A percentile compares a stretch with the other conserved stretches of the same genome.
phyloP scores from a whole-genome alignment of 1,284 basidiomycete genomes.

The Cystobasidium sp. region DNA sequence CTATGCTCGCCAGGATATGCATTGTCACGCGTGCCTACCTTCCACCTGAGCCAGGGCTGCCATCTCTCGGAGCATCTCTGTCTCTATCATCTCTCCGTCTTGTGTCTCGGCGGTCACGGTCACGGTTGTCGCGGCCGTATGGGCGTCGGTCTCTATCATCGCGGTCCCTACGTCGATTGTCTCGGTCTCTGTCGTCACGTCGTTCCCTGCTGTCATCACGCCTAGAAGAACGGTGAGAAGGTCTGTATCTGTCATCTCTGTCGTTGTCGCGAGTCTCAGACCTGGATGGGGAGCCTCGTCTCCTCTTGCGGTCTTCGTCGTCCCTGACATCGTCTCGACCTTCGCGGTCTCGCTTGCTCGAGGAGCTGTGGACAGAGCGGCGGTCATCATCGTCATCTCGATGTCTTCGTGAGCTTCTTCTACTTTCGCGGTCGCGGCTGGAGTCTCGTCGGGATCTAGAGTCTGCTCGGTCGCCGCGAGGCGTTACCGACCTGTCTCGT shows the following conservation, averaged over 20 bases:
- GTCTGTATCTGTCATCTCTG: constrained; percentile 16
- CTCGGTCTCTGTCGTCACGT: constrained; percentile 48
- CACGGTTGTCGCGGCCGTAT: constrained; percentile 52
- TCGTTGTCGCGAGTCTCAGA: constrained; percentile 8
- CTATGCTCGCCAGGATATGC: background rate
- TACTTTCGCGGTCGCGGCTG: constrained; percentile 20
- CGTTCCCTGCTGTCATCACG: constrained; percentile 44
- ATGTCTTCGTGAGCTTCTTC: constrained; percentile 28
- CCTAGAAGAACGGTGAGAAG: constrained; percentile 34
- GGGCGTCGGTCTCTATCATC: constrained; percentile 57
- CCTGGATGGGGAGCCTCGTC: constrained; percentile 29
- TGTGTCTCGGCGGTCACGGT: constrained; percentile 48
- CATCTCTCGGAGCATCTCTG: constrained; percentile 3
- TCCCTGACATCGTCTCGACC: constrained; percentile 9
- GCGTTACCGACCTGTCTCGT: constrained; percentile 39
- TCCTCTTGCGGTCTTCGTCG: constrained; percentile 26
- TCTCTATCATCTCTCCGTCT: constrained; percentile 11
- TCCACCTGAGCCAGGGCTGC: background rate
- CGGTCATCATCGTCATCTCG: constrained; percentile 30
- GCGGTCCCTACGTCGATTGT: constrained; percentile 59
- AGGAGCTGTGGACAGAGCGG: constrained; percentile 30
- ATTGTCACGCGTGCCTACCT: constrained; percentile 2
- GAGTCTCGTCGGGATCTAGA: constrained; percentile 6
- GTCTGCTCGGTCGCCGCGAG: constrained; percentile 27
- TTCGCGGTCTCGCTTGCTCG: constrained; percentile 39